Evolutionary conservation across 2,329 filamentous ascomycete genomes (phyloP).

Genomic region (Chaetomium strumarium): DNA sequence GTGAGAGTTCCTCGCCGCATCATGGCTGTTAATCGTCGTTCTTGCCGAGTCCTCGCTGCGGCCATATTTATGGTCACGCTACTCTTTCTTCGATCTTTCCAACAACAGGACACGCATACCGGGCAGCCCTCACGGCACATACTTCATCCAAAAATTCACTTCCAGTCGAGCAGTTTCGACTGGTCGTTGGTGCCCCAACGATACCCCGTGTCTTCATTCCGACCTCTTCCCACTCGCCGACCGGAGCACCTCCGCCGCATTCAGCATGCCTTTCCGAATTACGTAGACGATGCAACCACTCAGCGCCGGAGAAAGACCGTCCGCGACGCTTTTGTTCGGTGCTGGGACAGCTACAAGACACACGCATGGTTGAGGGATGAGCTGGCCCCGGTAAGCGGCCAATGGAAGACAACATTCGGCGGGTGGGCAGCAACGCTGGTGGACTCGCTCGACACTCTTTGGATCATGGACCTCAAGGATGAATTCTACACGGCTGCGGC

Average conservation of each 20-base stretch:
- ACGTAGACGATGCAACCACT: conserved; percentile 21
- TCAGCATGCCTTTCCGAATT: conserved; percentile 30
- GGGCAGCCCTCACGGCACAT: no score
- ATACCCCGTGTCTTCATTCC: conserved; percentile 26
- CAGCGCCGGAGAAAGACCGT: conserved; percentile 29
- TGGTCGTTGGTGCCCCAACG: conserved; percentile 19
- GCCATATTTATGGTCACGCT: conserved; percentile 11
- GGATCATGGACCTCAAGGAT: conserved; percentile 53
- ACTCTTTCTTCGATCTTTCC: conserved; percentile 8
- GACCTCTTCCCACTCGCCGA: conserved; percentile 20
- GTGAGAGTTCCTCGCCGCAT: background rate
- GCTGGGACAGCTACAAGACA: conserved; percentile 46
- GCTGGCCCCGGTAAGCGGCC: conserved; percentile 42
- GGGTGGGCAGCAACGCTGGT: conserved; percentile 55
- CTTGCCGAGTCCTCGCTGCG: conserved; percentile 9
- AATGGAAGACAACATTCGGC: conserved; percentile 43
- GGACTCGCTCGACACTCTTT: conserved; percentile 55
- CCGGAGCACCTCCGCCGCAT: conserved; percentile 16
- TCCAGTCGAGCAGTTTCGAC: conserved; percentile 21
- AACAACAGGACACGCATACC: background rate
- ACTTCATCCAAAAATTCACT: conserved; percentile 9
- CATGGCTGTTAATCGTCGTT: conserved; percentile 11
- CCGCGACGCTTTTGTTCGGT: conserved; percentile 37
- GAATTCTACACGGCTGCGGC: conserved; percentile 51
- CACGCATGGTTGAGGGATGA: conserved; percentile 50